These are phyloP conservation scores for Floccularia luteovirens DNA, from an alignment of 768 basidiomycete species.

Conservation along the genomic window DNA sequence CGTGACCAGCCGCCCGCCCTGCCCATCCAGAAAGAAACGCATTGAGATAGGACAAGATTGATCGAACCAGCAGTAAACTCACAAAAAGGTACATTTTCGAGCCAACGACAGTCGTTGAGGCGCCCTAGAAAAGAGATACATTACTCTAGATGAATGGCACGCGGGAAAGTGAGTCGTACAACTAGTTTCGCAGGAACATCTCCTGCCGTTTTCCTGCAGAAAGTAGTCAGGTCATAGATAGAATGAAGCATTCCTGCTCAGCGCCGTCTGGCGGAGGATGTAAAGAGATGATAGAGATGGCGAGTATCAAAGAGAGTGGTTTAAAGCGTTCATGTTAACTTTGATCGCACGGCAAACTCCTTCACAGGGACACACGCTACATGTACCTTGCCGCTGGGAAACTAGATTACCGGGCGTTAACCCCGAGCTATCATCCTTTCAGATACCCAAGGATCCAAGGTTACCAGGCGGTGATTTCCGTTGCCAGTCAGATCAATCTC, in stretches of 20 bases:
- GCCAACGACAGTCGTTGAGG: conserved; percentile 85
- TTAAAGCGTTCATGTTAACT: background rate
- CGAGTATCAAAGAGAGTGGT: conserved; percentile 7
- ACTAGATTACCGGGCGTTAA: too few species aligned
- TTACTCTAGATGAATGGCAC: conserved; percentile 4
- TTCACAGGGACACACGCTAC: too few species aligned
- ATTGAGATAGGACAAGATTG: background rate
- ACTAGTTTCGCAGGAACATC: conserved; percentile 87
- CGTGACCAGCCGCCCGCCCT: conserved; percentile 86
- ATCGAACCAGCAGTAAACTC: too few species aligned
- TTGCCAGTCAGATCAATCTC: too few species aligned
- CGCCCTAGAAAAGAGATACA: conserved; percentile 44
- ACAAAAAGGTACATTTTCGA: conserved; percentile 89
- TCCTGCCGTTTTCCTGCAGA: conserved; percentile 74
- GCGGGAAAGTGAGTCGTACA: conserved; percentile 36
- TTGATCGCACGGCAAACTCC: too few species aligned
- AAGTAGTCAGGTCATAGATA: conserved; percentile 86
- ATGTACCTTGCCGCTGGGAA: too few species aligned
- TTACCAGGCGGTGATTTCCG: too few species aligned
- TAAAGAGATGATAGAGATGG: conserved; percentile 8
- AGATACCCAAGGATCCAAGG: too few species aligned
- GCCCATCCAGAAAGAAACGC: conserved; percentile 4
- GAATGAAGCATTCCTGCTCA: conserved; percentile 50
- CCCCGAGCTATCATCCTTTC: too few species aligned
- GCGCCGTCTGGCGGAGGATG: conserved; percentile 5